Evolutionary conservation across 768 basidiomycete genomes (phyloP).

Genomic region (Tricholoma terreum): DNA sequence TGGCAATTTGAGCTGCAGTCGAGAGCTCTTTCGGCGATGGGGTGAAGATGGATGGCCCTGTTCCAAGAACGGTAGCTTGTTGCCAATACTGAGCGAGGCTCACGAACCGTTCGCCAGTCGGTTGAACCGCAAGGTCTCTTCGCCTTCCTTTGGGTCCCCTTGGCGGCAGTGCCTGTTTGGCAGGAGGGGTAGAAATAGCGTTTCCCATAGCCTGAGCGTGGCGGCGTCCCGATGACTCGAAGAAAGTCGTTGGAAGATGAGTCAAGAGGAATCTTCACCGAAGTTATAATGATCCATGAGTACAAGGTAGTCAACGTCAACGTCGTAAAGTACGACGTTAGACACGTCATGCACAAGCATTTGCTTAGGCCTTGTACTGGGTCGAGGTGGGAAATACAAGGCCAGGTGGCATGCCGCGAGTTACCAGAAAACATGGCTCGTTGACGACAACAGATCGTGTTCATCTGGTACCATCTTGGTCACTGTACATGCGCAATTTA

Average conservation of each 20-base stretch:
- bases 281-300: background rate
- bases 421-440: background rate
- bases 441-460: background rate
- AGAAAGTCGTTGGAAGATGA: background rate
- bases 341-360: background rate
- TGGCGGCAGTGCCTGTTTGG: background rate
- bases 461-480: too few species aligned
- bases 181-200: background rate
- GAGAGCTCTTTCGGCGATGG: constrained; percentile 10
- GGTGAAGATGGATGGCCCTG: constrained; percentile 7
- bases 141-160: constrained; percentile 3
- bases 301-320: constrained; percentile 4
- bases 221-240: background rate
- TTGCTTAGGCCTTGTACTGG: background rate
- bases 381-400: background rate
- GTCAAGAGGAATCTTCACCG: background rate
- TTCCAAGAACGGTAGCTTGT: background rate
- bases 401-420: background rate
- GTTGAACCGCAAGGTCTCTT: background rate
- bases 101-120: background rate
- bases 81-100: background rate
- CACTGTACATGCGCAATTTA: background rate
- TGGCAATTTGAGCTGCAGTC: background rate
- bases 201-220: constrained; percentile 34
- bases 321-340: background rate